Conservation (phyloP, 768 basidiomycete genomes). For the Pisolithus marmoratus region DNA sequence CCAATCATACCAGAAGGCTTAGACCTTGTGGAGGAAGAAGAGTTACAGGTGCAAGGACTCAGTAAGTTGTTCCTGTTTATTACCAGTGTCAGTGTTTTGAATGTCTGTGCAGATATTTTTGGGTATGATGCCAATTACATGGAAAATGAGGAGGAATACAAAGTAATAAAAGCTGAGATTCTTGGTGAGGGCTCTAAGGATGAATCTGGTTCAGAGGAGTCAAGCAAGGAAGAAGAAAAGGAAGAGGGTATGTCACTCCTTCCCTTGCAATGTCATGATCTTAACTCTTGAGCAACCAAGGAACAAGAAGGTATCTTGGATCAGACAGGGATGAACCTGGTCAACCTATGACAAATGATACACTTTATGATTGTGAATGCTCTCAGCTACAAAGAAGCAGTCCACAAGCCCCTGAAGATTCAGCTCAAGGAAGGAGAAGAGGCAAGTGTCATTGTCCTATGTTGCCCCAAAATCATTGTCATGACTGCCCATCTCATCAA, state of each 20-base stretch:
- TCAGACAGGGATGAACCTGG: too few relatives aligned
- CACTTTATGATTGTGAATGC: too few relatives aligned
- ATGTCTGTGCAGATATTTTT: slow-evolving; percentile 73
- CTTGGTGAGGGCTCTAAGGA: slow-evolving; percentile 90
- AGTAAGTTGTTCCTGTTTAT: slow-evolving; percentile 50
- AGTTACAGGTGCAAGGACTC: slow-evolving; percentile 87
- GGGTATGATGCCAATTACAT: slow-evolving; percentile 84
- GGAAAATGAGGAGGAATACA: slow-evolving; percentile 94
- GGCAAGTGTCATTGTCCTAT: slow-evolving; percentile 40
- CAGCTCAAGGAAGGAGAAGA: slow-evolving; percentile 91
- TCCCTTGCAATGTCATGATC: slow-evolving; percentile 25
- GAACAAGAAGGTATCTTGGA: slow-evolving; percentile 89
- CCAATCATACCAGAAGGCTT: slow-evolving; percentile 90
- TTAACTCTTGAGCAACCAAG: slow-evolving; percentile 46
- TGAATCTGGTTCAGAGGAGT: slow-evolving; percentile 55
- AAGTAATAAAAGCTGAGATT: slow-evolving; percentile 86
- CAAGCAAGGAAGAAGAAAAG: slow-evolving; percentile 61
- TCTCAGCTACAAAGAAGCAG: too few relatives aligned
- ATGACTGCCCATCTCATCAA: slow-evolving; percentile 60
- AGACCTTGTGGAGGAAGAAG: slow-evolving; percentile 96
- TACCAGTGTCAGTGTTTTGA: slow-evolving; percentile 6
- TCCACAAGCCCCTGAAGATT: too few relatives aligned
- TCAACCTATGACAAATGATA: too few relatives aligned
- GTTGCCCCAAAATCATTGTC: neutral
- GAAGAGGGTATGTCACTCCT: slow-evolving; percentile 32